Base-by-base conservation (phyloP, 2,329 filamentous ascomycete genomes). In the Aspergillus transmontanensis region DNA sequence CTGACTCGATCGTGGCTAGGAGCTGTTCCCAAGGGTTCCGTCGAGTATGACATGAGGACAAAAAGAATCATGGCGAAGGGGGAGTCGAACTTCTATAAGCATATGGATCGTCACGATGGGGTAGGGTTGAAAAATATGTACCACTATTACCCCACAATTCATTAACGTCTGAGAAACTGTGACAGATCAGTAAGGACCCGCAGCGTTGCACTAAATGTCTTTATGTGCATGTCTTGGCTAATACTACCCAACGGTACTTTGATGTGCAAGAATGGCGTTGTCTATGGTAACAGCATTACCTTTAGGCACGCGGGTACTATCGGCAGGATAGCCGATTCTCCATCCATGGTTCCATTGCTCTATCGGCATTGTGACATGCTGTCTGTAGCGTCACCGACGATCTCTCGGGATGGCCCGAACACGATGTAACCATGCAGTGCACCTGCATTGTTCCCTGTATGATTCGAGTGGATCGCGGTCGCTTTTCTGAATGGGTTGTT, bases 381-480 rank as follows among this genome's bases (percentile, higher is more conserved):
- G 23, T 48, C 3, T 16, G 45, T 26, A 28, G 45, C 12, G 21
- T 48, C 21, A 12, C n/a, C 21, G 43, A 57, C 14, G 45, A 45
- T 14, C 54, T 3, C 57, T 50, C 36, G 57, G 43, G 50, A 59
- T 45, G 58, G 34, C 19, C 23, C 23, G 21, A 54, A 26, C 32
- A 16, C 58, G 36, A 59, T 59, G 58, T 59, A 59, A 59, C 58
- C 46, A 59, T 59, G 41, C 41, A 34, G 30, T 58, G 56, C 14
- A 58, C 32, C 39, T 7, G 12, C 21, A 19, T 12, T 55, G 14
- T 2, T 39, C 12, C 34, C 4, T 16, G 34, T 39, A 6, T 14
- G 34, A 34, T 12, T 36, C 14, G 2, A 36, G 34, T 16, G 34
- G 34, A 36, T 16, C 34, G 34, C 6, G 34, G 34, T 36, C 34